These are phyloP conservation scores for Cladophialophora immunda DNA, from an alignment of 2,329 filamentous ascomycete species.

Conservation along the genomic window DNA sequence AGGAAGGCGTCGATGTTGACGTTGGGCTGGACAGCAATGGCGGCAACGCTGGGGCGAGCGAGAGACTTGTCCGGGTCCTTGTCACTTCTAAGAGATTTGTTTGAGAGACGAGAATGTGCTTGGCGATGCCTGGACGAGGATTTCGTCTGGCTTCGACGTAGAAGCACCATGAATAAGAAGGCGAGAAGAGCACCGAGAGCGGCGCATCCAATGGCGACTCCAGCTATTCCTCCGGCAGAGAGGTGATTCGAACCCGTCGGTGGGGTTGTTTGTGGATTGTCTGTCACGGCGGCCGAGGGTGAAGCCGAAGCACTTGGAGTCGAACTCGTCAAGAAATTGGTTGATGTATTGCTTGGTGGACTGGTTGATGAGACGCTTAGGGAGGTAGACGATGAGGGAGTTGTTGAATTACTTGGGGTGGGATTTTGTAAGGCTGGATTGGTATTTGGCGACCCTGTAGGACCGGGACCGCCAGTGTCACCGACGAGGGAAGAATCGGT, in stretches of 20 bases:
- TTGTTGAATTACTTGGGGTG: neutral
- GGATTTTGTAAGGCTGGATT: neutral
- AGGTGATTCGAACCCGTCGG: neutral
- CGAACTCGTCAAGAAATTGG: neutral
- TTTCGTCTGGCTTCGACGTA: slow-evolving; percentile 6
- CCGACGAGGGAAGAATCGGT: neutral
- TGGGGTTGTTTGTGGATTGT: neutral
- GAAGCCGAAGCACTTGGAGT: neutral
- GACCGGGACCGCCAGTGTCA: too few species aligned
- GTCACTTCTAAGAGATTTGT: neutral
- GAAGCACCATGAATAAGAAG: slow-evolving; percentile 23
- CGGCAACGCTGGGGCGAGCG: neutral
- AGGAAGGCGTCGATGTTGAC: slow-evolving; percentile 31
- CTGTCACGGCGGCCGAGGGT: neutral
- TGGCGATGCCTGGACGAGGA: neutral
- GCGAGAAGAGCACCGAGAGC: slow-evolving; percentile 21
- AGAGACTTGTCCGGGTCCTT: neutral
- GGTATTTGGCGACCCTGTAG: too few species aligned
- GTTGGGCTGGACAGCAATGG: neutral
- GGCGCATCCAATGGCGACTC: slow-evolving; percentile 30
- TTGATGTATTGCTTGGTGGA: neutral
- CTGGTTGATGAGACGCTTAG: neutral
- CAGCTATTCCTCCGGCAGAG: slow-evolving; percentile 27
- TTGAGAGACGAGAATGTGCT: neutral
- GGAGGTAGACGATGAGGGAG: neutral